Percentiles rank a stretch among this genome's conserved stretches.
Evolutionary conservation across 2,329 filamentous ascomycete species (phyloP).

Genomic region (Fusarium sambucinum): DNA sequence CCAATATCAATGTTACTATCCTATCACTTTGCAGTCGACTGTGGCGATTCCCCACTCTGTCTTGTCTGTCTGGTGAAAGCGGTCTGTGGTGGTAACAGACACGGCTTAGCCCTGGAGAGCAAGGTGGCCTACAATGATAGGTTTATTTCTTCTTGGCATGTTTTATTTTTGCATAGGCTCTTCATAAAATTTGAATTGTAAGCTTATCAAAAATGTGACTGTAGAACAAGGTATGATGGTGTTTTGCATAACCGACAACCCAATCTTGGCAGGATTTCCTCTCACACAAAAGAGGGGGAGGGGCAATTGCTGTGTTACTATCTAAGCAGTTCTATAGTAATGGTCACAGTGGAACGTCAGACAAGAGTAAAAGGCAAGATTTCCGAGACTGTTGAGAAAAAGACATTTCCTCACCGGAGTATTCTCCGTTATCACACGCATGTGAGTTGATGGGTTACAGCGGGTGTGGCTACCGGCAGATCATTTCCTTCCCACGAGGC

Average conservation of each 20-base stretch:
- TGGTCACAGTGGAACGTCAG: slow-evolving; percentile 7
- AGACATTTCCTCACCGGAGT: neutral
- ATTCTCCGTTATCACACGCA: slow-evolving; percentile 4
- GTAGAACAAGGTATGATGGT: neutral
- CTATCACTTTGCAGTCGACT: fast-evolving
- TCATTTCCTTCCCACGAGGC: slow-evolving; percentile 8
- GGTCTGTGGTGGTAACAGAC: neutral
- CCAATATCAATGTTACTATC: fast-evolving
- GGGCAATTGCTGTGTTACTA: neutral
- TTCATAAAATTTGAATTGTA: no score
- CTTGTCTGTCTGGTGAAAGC: neutral
- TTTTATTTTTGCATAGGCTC: neutral
- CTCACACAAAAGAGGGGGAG: neutral
- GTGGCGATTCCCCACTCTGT: neutral
- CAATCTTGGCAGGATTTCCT: neutral
- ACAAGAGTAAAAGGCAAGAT: neutral
- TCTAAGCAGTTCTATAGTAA: neutral
- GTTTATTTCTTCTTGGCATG: neutral
- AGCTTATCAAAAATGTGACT: neutral
- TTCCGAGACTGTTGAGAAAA: neutral
- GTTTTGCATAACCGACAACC: neutral
- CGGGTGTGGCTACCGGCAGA: slow-evolving; percentile 25
- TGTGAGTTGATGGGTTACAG: slow-evolving; percentile 9
- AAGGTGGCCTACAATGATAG: slow-evolving; percentile 1
- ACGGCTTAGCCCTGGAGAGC: neutral